phyloP scores from a whole-genome alignment of 345 rosid species.

The Acer saccharum region DNA sequence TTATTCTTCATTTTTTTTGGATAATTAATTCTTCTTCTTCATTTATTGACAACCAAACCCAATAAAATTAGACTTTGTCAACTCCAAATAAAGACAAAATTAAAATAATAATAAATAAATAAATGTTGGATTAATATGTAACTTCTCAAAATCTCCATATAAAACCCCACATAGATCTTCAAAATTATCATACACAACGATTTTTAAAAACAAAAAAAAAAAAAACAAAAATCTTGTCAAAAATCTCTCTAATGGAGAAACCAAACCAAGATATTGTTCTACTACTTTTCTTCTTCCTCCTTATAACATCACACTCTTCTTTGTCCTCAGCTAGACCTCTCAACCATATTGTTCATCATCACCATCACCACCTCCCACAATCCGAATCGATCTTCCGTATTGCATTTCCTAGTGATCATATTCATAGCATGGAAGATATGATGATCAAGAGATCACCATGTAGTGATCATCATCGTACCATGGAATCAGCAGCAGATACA shows the following conservation, averaged over 20 bases:
- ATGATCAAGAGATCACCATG: constrained; percentile 9
- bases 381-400: background rate
- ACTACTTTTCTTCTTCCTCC: background rate
- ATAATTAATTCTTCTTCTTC: no score
- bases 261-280: background rate
- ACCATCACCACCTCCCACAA: background rate
- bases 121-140: background rate
- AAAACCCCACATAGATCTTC: background rate
- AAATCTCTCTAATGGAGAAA: constrained; percentile 4
- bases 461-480: background rate
- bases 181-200: background rate
- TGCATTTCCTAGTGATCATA: constrained; percentile 2
- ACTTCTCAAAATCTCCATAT: background rate
- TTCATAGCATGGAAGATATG: background rate
- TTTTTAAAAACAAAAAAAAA: no score
- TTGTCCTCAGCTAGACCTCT: constrained; percentile 9
- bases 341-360: background rate
- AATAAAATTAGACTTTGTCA: constrained; percentile 2
- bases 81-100: background rate
- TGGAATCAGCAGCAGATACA: background rate
- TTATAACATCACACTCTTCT: background rate
- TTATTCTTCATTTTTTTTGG: no score
- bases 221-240: background rate
- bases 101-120: no score
- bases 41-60: background rate